A percentile compares a stretch with the other conserved stretches of the same genome.
phyloP scores from a whole-genome alignment of 768 basidiomycete genomes.

The Termitomyces heimii region DNA sequence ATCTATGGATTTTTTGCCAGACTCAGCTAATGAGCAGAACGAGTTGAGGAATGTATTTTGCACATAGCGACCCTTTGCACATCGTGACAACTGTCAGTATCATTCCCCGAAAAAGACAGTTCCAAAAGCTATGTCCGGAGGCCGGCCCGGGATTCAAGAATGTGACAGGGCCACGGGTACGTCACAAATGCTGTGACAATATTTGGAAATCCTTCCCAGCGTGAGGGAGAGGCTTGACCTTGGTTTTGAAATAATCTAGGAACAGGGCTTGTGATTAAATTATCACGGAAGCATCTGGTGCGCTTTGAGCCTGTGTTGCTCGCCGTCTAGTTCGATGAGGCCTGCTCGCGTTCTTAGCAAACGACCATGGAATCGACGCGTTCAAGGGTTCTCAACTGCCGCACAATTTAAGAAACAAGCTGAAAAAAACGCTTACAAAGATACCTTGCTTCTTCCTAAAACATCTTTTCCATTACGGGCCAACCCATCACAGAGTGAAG shows the following conservation, averaged over 20 bases:
- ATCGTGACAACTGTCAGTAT: no score
- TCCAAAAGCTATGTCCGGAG: no score
- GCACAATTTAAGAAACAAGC: neutral
- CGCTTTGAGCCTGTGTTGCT: neutral
- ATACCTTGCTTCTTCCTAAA: constrained; percentile 75
- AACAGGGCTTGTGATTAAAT: neutral
- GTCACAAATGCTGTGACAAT: neutral
- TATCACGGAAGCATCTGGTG: neutral
- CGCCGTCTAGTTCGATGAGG: constrained; percentile 4
- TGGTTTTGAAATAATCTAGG: neutral
- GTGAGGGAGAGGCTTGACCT: neutral
- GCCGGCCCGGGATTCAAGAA: neutral
- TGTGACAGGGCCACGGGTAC: neutral
- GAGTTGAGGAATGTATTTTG: no score
- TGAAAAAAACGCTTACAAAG: constrained; percentile 37
- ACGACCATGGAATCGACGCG: constrained; percentile 7
- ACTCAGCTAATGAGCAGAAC: no score
- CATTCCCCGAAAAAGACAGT: neutral
- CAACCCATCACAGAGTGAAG: constrained; percentile 59
- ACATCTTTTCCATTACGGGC: constrained; percentile 74
- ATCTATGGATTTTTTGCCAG: no score
- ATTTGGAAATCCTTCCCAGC: neutral
- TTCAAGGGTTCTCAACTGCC: constrained; percentile 6
- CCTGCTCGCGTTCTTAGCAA: neutral
- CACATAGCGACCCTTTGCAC: no score